Percentiles rank a stretch among this genome's conserved stretches.
Conservation (phyloP, 2,329 filamentous ascomycete species). For the Hypocreales sp. region DNA sequence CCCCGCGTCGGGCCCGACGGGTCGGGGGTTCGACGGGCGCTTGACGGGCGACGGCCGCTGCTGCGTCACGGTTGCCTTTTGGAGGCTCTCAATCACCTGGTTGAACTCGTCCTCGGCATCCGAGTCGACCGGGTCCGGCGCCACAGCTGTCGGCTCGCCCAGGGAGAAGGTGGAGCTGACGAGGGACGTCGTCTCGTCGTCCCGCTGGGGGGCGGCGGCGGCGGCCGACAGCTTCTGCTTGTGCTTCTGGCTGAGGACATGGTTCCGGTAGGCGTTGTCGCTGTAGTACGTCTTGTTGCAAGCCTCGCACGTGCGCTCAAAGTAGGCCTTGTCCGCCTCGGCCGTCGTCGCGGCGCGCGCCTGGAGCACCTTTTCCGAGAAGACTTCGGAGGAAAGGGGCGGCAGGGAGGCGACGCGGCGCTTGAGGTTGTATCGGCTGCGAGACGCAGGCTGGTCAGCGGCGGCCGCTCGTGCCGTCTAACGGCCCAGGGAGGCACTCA, state of each 20-base stretch:
- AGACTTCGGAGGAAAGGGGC: constrained; percentile 80
- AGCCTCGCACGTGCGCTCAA: constrained; percentile 65
- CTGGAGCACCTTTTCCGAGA: constrained; percentile 88
- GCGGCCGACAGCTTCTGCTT: constrained; percentile 39
- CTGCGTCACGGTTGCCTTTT: constrained; percentile 52
- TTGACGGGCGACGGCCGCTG: constrained; percentile 34
- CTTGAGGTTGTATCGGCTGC: constrained; percentile 87
- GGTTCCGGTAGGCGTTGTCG: constrained; percentile 90
- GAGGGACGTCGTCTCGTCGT: constrained; percentile 65
- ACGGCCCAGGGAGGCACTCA: constrained; percentile 31
- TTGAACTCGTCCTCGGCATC: constrained; percentile 63
- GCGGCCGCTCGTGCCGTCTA: too few relatives aligned
- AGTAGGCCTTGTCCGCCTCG: constrained; percentile 76
- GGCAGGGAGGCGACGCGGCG: constrained; percentile 81
- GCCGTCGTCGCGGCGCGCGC: constrained; percentile 74
- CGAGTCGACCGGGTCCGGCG: constrained; percentile 37
- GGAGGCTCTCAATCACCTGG: constrained; percentile 62
- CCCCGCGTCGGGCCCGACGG: constrained; percentile 24
- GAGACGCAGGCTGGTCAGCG: neutral
- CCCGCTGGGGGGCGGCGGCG: constrained; percentile 21
- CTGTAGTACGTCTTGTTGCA: constrained; percentile 93
- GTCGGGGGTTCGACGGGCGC: constrained; percentile 35
- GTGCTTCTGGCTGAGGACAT: constrained; percentile 83
- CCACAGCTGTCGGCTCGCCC: constrained; percentile 53
- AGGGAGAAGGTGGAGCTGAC: constrained; percentile 86